A percentile compares a stretch with the other conserved stretches of the same genome.
These are phyloP conservation scores for Lentinula aciculospora DNA, from an alignment of 768 basidiomycete genomes.

Conservation along the genomic window DNA sequence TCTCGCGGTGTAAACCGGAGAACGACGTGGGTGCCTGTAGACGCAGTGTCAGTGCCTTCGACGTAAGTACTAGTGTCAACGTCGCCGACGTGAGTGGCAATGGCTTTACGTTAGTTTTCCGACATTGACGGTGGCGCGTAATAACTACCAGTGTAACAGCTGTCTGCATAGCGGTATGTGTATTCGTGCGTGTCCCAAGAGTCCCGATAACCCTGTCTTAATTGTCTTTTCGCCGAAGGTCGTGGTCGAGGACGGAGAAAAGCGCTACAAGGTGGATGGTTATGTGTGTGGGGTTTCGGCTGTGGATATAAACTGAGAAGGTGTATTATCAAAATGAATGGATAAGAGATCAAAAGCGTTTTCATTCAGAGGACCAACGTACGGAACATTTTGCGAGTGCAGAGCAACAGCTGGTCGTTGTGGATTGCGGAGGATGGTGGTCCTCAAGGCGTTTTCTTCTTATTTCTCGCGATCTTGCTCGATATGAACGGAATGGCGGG, in stretches of 20 bases:
- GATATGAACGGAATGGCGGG: too few relatives aligned
- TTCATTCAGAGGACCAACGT: conserved; percentile 12
- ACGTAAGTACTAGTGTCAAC: too few relatives aligned
- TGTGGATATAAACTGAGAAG: not conserved
- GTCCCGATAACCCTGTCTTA: conserved; percentile 96
- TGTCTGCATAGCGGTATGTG: too few relatives aligned
- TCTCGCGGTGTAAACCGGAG: conserved; percentile 89
- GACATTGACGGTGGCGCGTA: too few relatives aligned
- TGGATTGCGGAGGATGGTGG: conserved; percentile 46
- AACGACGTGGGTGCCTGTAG: too few relatives aligned
- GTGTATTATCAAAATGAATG: not conserved
- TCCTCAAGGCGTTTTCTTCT: conserved; percentile 40
- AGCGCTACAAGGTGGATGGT: conserved; percentile 90
- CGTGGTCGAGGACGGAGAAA: conserved; percentile 95
- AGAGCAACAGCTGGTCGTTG: conserved; percentile 28
- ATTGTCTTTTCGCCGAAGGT: conserved; percentile 78
- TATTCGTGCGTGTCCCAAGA: conserved; percentile 65
- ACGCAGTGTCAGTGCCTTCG: too few relatives aligned
- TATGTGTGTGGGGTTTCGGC: conserved; percentile 66
- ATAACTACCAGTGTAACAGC: too few relatives aligned
- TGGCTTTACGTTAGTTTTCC: too few relatives aligned
- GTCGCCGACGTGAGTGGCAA: too few relatives aligned
- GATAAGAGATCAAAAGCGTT: too few relatives aligned
- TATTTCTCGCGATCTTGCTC: too few relatives aligned
- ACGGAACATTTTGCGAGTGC: conserved; percentile 32